phyloP scores from a whole-genome alignment of 1,139 yeast genomes.

The Suhomyces wounanorum region DNA sequence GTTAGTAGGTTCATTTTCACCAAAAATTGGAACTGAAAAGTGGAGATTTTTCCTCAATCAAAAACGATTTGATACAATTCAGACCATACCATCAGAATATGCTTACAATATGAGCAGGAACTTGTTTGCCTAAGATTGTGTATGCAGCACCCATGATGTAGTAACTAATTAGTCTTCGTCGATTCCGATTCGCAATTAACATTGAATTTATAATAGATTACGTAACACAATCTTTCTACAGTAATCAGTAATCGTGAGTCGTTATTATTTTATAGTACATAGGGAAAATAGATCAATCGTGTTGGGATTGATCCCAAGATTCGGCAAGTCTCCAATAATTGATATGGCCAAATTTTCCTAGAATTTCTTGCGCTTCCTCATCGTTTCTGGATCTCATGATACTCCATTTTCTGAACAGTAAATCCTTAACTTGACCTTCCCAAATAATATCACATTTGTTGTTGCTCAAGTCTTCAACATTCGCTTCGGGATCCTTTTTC shows the following conservation, averaged over 20 bases:
- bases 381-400: constrained; percentile 51
- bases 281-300: neutral
- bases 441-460: constrained; percentile 64
- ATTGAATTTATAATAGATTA: neutral
- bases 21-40: neutral
- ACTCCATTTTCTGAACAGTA: constrained; percentile 65
- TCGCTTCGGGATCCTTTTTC: constrained; percentile 17
- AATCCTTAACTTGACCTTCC: constrained; percentile 68
- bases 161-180: neutral
- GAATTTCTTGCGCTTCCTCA: constrained; percentile 54
- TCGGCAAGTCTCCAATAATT: constrained; percentile 60
- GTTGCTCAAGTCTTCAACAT: constrained; percentile 15
- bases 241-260: neutral
- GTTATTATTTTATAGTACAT: neutral
- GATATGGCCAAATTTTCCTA: constrained; percentile 54
- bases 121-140: constrained; percentile 62
- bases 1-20: constrained; percentile 13
- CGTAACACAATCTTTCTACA: neutral
- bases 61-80: neutral
- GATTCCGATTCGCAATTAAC: constrained; percentile 1
- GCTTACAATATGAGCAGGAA: constrained; percentile 66
- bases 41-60: neutral
- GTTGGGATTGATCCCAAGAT: neutral
- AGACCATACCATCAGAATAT: neutral
- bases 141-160: constrained; percentile 60